Evolutionary conservation across 2,329 filamentous ascomycete genomes (phyloP).

Genomic region (Exserohilum turcica): DNA sequence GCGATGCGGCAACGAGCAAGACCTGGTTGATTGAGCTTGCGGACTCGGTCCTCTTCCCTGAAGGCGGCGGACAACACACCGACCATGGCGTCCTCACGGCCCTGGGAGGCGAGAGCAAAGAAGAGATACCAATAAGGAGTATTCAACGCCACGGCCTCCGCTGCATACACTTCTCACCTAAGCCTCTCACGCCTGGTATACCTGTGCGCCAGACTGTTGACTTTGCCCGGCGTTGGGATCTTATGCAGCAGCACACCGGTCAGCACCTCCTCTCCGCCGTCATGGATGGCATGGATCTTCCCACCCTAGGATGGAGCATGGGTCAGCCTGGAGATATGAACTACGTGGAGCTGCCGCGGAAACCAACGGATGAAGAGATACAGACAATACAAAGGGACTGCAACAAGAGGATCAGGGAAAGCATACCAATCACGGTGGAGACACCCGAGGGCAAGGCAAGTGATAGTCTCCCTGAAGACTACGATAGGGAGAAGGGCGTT

Average conservation of each 20-base stretch:
- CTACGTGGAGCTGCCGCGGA: constrained; percentile 40
- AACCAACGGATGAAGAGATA: constrained; percentile 35
- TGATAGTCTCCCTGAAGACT: constrained; percentile 37
- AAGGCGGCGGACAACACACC: constrained; percentile 42
- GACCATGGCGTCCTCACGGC: constrained; percentile 39
- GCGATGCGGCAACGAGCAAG: constrained; percentile 16
- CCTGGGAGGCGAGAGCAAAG: constrained; percentile 16
- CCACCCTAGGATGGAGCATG: constrained; percentile 42
- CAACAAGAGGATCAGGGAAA: constrained; percentile 35
- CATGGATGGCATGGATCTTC: constrained; percentile 38
- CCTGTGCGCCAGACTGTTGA: constrained; percentile 36
- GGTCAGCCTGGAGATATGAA: constrained; percentile 42
- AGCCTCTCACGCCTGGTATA: constrained; percentile 80
- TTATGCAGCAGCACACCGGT: constrained; percentile 46
- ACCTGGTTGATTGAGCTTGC: constrained; percentile 40
- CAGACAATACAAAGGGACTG: constrained; percentile 33
- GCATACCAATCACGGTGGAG: constrained; percentile 38
- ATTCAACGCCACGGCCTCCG: constrained; percentile 58
- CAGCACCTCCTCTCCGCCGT: constrained; percentile 43
- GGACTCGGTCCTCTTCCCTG: constrained; percentile 42
- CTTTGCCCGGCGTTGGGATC: constrained; percentile 39
- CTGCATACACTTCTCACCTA: constrained; percentile 76
- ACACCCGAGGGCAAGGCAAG: constrained; percentile 34
- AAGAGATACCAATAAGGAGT: constrained; percentile 34
- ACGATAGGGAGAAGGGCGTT: constrained; percentile 40